Conservation (phyloP, 345 rosid species). For the Lagerstroemia speciosa region DNA sequence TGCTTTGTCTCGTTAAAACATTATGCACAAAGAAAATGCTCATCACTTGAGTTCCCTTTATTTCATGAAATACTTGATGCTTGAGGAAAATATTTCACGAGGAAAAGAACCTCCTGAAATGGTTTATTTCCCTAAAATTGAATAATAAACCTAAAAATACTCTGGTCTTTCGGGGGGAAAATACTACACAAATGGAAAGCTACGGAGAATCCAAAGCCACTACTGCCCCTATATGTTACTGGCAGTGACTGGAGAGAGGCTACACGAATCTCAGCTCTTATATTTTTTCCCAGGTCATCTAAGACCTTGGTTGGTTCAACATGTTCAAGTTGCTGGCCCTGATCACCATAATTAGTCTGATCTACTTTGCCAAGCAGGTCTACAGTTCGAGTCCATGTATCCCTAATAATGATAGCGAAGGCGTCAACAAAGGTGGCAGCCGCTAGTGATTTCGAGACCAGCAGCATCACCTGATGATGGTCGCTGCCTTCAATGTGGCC, state of each 20-base stretch:
- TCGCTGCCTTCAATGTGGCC: background rate
- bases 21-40: background rate
- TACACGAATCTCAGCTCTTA: background rate
- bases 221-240: background rate
- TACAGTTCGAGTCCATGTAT: background rate
- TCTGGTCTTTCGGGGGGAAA: too few relatives aligned
- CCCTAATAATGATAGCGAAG: background rate
- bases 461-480: background rate
- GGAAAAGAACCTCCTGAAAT: background rate
- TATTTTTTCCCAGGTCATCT: too few relatives aligned
- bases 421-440: background rate
- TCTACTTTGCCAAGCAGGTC: too few relatives aligned
- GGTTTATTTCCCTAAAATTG: background rate
- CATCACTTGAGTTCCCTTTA: background rate
- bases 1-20: background rate
- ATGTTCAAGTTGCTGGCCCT: too few relatives aligned
- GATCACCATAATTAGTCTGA: too few relatives aligned
- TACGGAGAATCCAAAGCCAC: background rate
- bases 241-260: background rate
- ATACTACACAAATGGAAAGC: background rate
- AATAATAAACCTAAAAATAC: too few relatives aligned
- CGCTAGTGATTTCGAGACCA: background rate
- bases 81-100: background rate
- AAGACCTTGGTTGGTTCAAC: too few relatives aligned
- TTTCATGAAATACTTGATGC: background rate